Base-by-base conservation (phyloP, 306 rosid species). In the Albizia julibrissin region DNA sequence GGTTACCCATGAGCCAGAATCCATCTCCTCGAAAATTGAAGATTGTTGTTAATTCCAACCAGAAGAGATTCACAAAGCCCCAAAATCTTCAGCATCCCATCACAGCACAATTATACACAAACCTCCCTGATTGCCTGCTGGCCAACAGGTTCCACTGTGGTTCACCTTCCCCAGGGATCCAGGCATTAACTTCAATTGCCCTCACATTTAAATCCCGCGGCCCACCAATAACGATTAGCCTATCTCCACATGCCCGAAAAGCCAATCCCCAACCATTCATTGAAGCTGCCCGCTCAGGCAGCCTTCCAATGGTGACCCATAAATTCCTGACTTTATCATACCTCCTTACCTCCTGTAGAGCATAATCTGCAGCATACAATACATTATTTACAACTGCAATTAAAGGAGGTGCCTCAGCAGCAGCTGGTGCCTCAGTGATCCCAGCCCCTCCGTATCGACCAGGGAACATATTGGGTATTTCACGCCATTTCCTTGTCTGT, bases 231-330 rank as follows among this genome's bases (percentile, higher is more conserved):
- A 93, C 91, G 47, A 91, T 75, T 16, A 93, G 68, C 61, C 52
- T 72, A 52, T 93, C 89, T 79, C 97, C 92, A 67, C 97, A 93
- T 26, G 94, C 93, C 69, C 91, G 77, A 56, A 93, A 93, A 43
- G 92, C 97, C 44, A 91, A 24, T 42, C 98, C 98, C 98, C 97
- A 93, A 3, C 97, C 93, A 69, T 87, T 83, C 85, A 84, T 49
- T 0, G 93, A 89, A 46, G 34, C 65, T 46, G 81, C 79, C 68
- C 79, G 54, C 76, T 85, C 88, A 15, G 98, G 98, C 78, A 93
- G 87, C 27, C 83, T 81, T 82, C 97, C 98, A 42, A 93, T 52
- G 1, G 81, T 78, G 13, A 88, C 19, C 92, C 94, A 89, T 27
- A 26, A 58, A 31, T 89, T 77, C 3, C 18, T 56, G 24, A 61